phyloP scores from a whole-genome alignment of 169 alveolate species.

The Cryptosporidium meleagridis region DNA sequence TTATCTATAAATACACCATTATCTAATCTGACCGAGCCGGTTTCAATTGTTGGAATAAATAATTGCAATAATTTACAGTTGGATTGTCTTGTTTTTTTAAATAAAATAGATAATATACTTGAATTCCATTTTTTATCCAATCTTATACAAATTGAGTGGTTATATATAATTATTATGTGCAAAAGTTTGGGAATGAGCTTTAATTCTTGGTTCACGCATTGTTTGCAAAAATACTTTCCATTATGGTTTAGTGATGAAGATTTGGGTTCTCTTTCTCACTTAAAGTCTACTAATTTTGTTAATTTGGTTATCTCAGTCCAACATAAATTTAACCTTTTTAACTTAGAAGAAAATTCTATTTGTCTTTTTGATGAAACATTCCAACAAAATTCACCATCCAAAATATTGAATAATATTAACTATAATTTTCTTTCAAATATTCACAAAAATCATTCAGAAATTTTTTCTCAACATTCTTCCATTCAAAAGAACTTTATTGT shows the following conservation, averaged over 20 bases:
- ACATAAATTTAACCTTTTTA: constrained; percentile 35
- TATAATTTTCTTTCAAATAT: not conserved
- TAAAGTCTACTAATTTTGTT: not conserved
- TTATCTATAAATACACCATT: constrained; percentile 35
- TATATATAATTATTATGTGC: constrained; percentile 19
- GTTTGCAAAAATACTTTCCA: constrained; percentile 8
- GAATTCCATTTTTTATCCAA: constrained; percentile 35
- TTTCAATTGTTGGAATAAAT: not conserved
- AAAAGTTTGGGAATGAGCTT: constrained; percentile 17
- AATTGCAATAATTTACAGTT: not conserved
- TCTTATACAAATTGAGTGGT: constrained; percentile 46
- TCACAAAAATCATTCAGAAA: constrained; percentile 15
- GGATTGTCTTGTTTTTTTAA: not conserved
- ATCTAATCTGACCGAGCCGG: not conserved
- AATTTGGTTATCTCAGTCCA: constrained; percentile 23
- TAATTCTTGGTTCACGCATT: constrained; percentile 59
- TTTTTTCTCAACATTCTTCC: not conserved
- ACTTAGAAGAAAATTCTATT: constrained; percentile 35
- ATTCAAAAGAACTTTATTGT: not conserved
- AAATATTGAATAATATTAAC: not conserved
- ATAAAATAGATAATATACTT: constrained; percentile 22
- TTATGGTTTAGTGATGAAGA: constrained; percentile 38
- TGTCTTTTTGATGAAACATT: constrained; percentile 33
- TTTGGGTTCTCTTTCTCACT: not conserved
- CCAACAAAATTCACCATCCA: not conserved